Evolutionary conservation across 768 basidiomycete species (phyloP), one percentile per base, ranked within the genome.

Genomic region (Lyophyllum shimeji): DNA sequence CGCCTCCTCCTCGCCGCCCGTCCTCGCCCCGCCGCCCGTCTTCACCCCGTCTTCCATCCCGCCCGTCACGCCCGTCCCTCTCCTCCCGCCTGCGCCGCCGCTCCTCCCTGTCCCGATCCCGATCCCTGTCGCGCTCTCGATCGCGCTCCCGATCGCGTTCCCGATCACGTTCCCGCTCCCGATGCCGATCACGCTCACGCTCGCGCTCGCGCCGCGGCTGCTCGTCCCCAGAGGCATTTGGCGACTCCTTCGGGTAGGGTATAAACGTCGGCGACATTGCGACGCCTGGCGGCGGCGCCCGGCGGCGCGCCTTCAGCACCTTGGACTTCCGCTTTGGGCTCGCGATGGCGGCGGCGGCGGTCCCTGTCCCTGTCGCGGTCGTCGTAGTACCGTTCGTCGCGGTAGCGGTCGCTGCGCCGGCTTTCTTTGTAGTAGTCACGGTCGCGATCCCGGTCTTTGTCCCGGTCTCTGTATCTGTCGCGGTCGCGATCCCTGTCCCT

Each of bases 401-500:
- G 33, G 17, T 42, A 21, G 20, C 31, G 42, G 50, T 40, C 39
- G 17, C 39, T 27, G 24, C 57, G 25, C 18, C 49, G 52, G 20
- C 15, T 17, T 37, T 17, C 34, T 37, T 17, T 37, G 15, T 60
- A 58, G 27, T 50, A 49, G 25, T 63, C 61, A 33, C 52, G 52
- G 46, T 60, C 60, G 6, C 63, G 34, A 12, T 47, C 27, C 5
- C 46, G 23, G 31, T 54, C 37, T 7, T 45, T 47, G 13, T 64
- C 62, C 34, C 44, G 43, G 18, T 64, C 60, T 45, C 48, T 53
- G 45, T 63, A 56, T 20, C 52, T 46, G 12, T 62, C 63, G 18
- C 53, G 46, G 18, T 56, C 51, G 25, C 59, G 33, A 44, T 57
- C 46, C 23, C 59, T 23, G 17, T 60, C 56, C n/a, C 33, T 34